Evolutionary conservation across 345 rosid species (phyloP).

Genomic region (Eucalyptus coolabah): DNA sequence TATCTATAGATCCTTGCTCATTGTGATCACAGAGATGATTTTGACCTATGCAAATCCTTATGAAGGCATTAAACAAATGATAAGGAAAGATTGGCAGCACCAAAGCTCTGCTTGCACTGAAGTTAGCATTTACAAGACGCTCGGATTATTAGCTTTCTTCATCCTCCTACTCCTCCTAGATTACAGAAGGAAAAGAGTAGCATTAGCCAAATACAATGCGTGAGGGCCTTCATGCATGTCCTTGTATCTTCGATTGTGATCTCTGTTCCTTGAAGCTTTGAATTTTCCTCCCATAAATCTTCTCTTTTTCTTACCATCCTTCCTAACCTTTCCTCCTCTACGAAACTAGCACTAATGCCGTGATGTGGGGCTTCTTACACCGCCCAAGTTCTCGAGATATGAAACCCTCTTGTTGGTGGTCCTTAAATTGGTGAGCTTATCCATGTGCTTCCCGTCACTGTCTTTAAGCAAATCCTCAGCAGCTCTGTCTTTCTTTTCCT

Average conservation of each 20-base stretch:
- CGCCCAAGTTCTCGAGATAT: constrained; percentile 57
- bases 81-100: neutral
- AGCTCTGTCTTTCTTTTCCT: constrained; percentile 17
- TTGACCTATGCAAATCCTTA: neutral
- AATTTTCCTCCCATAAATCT: neutral
- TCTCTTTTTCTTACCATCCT: neutral
- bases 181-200: neutral
- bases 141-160: neutral
- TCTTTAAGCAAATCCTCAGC: constrained; percentile 26
- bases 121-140: neutral
- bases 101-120: neutral
- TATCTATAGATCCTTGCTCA: neutral
- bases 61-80: neutral
- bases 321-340: neutral
- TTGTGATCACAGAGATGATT: neutral
- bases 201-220: neutral
- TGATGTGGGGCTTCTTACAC: constrained; percentile 63
- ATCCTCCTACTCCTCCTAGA: neutral
- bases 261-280: neutral
- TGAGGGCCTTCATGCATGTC: neutral
- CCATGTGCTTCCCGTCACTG: constrained; percentile 6
- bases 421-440: constrained; percentile 26
- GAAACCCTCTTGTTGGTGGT: constrained; percentile 41
- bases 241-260: neutral
- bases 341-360: constrained; percentile 23